These are phyloP conservation scores for Drosera capensis DNA, from an alignment of 148 eudicot genomes.

Conservation along the genomic window DNA sequence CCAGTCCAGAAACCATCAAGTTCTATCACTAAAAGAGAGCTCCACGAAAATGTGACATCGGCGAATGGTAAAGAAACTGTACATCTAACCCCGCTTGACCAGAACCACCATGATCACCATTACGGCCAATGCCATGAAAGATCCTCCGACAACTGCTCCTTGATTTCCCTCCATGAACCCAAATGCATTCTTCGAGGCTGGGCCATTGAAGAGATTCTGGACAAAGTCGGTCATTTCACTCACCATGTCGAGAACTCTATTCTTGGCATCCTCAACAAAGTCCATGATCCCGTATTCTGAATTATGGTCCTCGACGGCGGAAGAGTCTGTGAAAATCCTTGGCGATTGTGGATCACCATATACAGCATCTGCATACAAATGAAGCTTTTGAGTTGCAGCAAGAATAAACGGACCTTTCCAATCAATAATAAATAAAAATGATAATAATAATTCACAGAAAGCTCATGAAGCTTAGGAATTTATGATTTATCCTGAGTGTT, in stretches of 20 bases:
- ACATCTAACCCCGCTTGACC: conserved; percentile 34
- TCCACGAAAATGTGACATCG: conserved; percentile 19
- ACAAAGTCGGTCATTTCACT: conserved; percentile 37
- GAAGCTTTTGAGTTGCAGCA: not conserved
- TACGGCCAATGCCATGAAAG: conserved; percentile 52
- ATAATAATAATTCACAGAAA: not conserved
- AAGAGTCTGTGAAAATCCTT: conserved; percentile 6
- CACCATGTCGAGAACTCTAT: conserved; percentile 35
- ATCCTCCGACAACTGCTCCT: conserved; percentile 18
- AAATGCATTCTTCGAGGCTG: conserved; percentile 2
- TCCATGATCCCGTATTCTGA: conserved; percentile 17
- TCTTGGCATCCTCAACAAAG: conserved; percentile 24
- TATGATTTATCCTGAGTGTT: too few relatives aligned
- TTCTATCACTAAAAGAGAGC: not conserved
- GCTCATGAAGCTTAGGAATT: too few relatives aligned
- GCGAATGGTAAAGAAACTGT: conserved; percentile 16
- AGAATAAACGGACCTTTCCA: not conserved
- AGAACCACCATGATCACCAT: conserved; percentile 61
- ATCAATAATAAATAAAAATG: too few relatives aligned
- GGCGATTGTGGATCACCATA: conserved; percentile 7
- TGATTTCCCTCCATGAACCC: conserved; percentile 3
- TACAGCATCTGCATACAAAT: conserved; percentile 10
- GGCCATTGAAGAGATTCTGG: conserved; percentile 25
- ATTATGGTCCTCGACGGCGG: conserved; percentile 10
- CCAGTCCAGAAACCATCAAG: not conserved